Conservation (phyloP, 1,284 basidiomycete species). For the Peniophora sp. region DNA sequence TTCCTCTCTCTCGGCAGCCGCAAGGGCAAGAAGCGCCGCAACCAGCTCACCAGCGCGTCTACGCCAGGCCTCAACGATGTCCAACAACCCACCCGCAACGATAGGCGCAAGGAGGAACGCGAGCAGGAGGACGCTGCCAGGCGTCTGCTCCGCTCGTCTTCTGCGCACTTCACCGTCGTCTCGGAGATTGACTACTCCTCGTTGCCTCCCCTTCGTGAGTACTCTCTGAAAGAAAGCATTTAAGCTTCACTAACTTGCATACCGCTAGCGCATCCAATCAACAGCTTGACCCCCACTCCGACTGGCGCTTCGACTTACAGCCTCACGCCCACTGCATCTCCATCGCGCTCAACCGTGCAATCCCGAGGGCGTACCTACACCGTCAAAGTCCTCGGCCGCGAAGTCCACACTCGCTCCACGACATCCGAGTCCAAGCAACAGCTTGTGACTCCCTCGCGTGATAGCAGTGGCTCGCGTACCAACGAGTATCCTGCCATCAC, state of each 20-base stretch:
- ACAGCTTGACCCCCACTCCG: constrained; percentile 36
- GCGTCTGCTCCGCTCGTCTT: constrained; percentile 63
- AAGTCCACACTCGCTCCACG: constrained; percentile 51
- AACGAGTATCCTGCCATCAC: constrained; percentile 23
- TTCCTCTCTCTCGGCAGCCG: constrained; percentile 63
- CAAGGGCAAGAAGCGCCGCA: constrained; percentile 43
- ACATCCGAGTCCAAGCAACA: constrained; percentile 53
- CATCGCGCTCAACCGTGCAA: constrained; percentile 26
- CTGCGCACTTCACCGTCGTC: constrained; percentile 51
- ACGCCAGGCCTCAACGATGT: constrained; percentile 1
- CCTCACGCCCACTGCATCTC: constrained; percentile 30
- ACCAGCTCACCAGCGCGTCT: constrained; percentile 2
- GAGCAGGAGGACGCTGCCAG: constrained; percentile 51
- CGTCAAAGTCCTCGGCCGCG: constrained; percentile 57
- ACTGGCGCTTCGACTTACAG: too few relatives aligned
- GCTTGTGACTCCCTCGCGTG: constrained; percentile 16
- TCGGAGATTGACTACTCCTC: constrained; percentile 46
- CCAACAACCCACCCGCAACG: constrained; percentile 10
- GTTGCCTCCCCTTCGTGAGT: constrained; percentile 64
- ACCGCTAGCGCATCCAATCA: constrained; percentile 55
- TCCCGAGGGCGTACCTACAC: constrained; percentile 51
- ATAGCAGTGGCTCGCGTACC: constrained; percentile 9
- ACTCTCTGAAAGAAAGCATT: not conserved
- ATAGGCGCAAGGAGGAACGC: constrained; percentile 25
- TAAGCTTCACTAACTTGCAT: constrained; percentile 2